Evolutionary conservation across 257 asterid species (phyloP).

Genomic region (Gynochthodes officinalis): DNA sequence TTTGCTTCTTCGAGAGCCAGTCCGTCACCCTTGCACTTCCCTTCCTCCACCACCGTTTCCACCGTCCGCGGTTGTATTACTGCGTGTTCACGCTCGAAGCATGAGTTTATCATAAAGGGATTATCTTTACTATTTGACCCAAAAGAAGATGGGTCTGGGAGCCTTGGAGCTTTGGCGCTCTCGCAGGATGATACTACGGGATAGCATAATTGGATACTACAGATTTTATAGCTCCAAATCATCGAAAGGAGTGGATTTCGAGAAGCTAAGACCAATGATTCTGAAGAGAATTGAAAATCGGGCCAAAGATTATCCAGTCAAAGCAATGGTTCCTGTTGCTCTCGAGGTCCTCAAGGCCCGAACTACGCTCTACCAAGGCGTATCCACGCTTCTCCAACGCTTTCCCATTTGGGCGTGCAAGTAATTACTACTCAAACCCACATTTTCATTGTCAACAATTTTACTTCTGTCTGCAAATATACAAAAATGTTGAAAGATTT

Average conservation of each 20-base stretch:
- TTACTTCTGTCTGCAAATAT: background rate
- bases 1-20: too few species aligned
- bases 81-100: background rate
- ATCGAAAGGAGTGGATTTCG: conserved; percentile 35
- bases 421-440: conserved; percentile 40
- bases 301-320: conserved; percentile 62
- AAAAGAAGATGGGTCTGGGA: conserved; percentile 26
- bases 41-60: conserved; percentile 1
- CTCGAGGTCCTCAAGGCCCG: conserved; percentile 59
- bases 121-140: background rate
- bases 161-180: conserved; percentile 2
- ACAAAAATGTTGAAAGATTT: conserved; percentile 6
- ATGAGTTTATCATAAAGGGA: background rate
- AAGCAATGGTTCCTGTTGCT: conserved; percentile 60
- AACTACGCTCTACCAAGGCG: conserved; percentile 58
- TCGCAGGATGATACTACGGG: conserved; percentile 20
- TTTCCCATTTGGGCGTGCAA: conserved; percentile 83
- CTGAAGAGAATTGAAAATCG: conserved; percentile 73
- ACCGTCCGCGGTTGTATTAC: background rate
- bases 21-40: background rate
- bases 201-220: conserved; percentile 23
- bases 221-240: conserved; percentile 47
- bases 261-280: conserved; percentile 75
- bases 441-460: background rate
- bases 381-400: conserved; percentile 56